phyloP scores from a whole-genome alignment of 106 monocot species.

The Dendrobium catenatum region DNA sequence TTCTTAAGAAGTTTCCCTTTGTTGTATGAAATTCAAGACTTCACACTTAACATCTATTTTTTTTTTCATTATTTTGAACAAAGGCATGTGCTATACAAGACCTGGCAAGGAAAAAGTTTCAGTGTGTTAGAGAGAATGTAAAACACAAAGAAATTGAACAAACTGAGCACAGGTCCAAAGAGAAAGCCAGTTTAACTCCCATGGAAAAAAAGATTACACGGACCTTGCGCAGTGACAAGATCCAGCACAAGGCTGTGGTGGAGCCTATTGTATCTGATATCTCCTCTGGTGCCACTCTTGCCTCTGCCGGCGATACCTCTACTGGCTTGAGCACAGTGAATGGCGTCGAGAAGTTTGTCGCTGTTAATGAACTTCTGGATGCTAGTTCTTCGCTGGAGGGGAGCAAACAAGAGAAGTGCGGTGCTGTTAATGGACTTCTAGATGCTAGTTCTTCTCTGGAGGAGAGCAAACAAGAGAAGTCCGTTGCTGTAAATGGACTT shows the following conservation, averaged over 20 bases:
- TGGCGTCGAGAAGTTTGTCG: slow-evolving; percentile 16
- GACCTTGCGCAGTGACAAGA: slow-evolving; percentile 2
- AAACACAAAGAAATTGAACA: slow-evolving; percentile 21
- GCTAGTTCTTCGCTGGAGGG: slow-evolving; percentile 37
- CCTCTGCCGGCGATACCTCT: slow-evolving; percentile 25
- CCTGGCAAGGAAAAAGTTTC: slow-evolving; percentile 69
- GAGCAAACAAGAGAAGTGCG: slow-evolving; percentile 28
- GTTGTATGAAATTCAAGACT: neutral
- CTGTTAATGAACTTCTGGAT: slow-evolving; percentile 25
- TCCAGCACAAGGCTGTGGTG: slow-evolving; percentile 11
- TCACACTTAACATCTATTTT: neutral
- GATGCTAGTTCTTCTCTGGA: slow-evolving; percentile 37
- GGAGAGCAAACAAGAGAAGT: slow-evolving; percentile 50
- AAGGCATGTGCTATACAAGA: slow-evolving; percentile 93
- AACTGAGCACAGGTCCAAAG: slow-evolving; percentile 22
- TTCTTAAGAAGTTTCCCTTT: neutral
- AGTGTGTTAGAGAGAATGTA: slow-evolving; percentile 38
- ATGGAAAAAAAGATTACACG: slow-evolving; percentile 18
- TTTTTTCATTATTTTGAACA: neutral
- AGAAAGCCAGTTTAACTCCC: slow-evolving; percentile 18
- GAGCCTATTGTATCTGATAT: slow-evolving; percentile 38
- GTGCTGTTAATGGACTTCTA: slow-evolving; percentile 10
- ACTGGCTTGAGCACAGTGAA: slow-evolving; percentile 20
- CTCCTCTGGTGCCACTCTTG: slow-evolving; percentile 36
- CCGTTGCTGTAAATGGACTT: neutral